A percentile compares a stretch with the other conserved stretches of the same genome.
Evolutionary conservation across 495 filamentous ascomycete genomes (phyloP).

Genomic region (Penicillium pulvis): DNA sequence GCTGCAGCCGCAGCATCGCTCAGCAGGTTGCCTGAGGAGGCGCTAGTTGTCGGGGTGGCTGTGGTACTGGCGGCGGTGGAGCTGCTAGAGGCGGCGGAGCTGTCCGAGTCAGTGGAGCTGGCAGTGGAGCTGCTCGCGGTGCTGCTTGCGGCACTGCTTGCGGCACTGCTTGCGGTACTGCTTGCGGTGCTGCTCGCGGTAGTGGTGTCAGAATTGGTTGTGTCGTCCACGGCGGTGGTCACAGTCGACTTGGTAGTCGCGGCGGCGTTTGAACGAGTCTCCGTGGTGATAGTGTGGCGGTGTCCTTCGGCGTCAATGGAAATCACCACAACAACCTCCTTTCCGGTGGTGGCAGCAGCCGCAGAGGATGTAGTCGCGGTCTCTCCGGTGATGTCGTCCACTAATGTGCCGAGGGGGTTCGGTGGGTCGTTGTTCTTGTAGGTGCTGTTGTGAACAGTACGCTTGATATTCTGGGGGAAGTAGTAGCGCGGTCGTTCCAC

Average conservation of each 20-base stretch:
- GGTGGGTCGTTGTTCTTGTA: not conserved
- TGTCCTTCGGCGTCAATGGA: conserved; percentile 20
- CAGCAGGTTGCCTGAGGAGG: conserved; percentile 6
- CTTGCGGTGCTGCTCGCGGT: not conserved
- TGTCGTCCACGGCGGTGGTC: conserved; percentile 17
- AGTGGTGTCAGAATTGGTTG: conserved; percentile 7
- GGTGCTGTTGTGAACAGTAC: conserved; percentile 31
- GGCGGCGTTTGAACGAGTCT: conserved; percentile 25
- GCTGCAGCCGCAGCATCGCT: conserved; percentile 9
- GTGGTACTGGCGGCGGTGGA: not conserved
- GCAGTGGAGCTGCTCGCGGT: no score
- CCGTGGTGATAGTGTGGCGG: conserved; percentile 19
- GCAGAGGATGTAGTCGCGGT: conserved; percentile 3
- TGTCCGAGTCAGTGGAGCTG: not conserved
- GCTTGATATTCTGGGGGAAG: conserved; percentile 49
- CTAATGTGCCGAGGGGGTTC: not conserved
- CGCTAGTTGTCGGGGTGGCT: conserved; percentile 1
- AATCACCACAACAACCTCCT: conserved; percentile 28
- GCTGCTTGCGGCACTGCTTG: no score
- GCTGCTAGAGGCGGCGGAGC: not conserved
- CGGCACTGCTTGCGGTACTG: not conserved
- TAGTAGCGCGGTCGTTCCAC: conserved; percentile 48
- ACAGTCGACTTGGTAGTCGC: conserved; percentile 18
- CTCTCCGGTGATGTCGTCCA: conserved; percentile 1
- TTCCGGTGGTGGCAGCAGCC: conserved; percentile 6